Base-by-base conservation (phyloP, 2,329 filamentous ascomycete species). In the Metarhizium album region DNA sequence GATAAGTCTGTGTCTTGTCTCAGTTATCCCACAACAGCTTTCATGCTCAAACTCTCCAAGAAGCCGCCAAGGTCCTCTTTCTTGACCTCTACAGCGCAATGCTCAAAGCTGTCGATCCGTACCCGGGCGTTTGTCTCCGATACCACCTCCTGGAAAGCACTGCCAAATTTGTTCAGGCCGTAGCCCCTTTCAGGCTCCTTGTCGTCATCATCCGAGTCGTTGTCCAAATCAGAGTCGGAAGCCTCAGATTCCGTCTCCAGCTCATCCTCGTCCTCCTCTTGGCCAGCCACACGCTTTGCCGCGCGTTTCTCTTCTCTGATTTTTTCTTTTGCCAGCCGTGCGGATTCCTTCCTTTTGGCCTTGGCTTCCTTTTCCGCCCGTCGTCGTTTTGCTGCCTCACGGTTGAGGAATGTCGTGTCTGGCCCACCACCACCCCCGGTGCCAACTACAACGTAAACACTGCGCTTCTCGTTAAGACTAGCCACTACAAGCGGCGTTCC, bases 71-170 rank as follows among this genome's bases (percentile, higher is more conserved):
- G 71, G 68, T 97, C 93, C 64, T 97, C 93, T 72, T 95, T 96
- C 69, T 84, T 84, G n/a, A 98, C 91, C 66, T 98, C 93, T 45
- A 97, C 90, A 7, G 97, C 93, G 62, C 89, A 95, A 66, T 95
- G 88, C 69, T 98, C 93, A 62, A 98, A 98, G 66, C 87, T 94
- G 68, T 98, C 93, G 63, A 96, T 94, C 53, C 90, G 76, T 20
- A 97, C 90, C 16, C 90, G 73, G 0, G 91, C 88, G 53, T 84
- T 93, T 16, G 91, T 97, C 73, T 96, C 89, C 48, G 85, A 80
- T 2, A 95, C 87, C 1, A 97, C 93, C 62, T 95, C 90, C 65
- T 96, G 90, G 67, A 98, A 98, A 3, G 93, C 91, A 60, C 85
- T 90, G 7, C 93, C 93, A 62, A 98, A 98, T 47, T 86, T 82